Evolutionary conservation across 208 protist species (phyloP).

Genomic region (Angomonas desouzai): DNA sequence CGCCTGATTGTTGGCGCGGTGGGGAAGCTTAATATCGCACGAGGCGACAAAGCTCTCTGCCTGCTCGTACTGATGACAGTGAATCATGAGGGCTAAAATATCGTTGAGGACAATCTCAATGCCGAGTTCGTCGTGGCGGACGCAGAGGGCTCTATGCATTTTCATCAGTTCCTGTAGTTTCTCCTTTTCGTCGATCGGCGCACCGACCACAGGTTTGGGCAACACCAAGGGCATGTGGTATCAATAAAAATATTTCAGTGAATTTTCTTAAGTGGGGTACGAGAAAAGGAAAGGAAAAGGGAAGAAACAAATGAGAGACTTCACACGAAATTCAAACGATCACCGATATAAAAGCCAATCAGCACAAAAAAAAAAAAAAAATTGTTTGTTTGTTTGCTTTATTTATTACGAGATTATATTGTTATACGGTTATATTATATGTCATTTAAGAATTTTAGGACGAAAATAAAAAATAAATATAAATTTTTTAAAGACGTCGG

Average conservation of each 20-base stretch:
- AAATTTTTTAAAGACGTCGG: neutral
- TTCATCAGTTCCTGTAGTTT: conserved; percentile 70
- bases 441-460: conserved; percentile 11
- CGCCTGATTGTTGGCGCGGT: conserved; percentile 90
- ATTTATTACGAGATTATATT: conserved; percentile 7
- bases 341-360: neutral
- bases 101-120: conserved; percentile 84
- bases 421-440: neutral
- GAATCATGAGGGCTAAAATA: conserved; percentile 75
- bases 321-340: neutral
- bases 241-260: conserved; percentile 5
- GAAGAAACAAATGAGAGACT: neutral
- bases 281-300: no score
- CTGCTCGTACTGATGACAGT: conserved; percentile 73
- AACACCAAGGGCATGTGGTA: conserved; percentile 19
- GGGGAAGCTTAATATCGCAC: conserved; percentile 74
- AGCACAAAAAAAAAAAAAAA: conserved; percentile 25
- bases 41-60: conserved; percentile 82
- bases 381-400: conserved; percentile 2
- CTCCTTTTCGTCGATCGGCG: conserved; percentile 22
- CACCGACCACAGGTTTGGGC: conserved; percentile 5
- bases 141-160: conserved; percentile 76
- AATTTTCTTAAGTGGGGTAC: no score
- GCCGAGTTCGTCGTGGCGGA: conserved; percentile 86
- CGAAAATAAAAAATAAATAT: conserved; percentile 1